Percentiles rank a stretch among this genome's conserved stretches.
Evolutionary conservation across 2,329 filamentous ascomycete species (phyloP).

Genomic region (Colletotrichum siamense): DNA sequence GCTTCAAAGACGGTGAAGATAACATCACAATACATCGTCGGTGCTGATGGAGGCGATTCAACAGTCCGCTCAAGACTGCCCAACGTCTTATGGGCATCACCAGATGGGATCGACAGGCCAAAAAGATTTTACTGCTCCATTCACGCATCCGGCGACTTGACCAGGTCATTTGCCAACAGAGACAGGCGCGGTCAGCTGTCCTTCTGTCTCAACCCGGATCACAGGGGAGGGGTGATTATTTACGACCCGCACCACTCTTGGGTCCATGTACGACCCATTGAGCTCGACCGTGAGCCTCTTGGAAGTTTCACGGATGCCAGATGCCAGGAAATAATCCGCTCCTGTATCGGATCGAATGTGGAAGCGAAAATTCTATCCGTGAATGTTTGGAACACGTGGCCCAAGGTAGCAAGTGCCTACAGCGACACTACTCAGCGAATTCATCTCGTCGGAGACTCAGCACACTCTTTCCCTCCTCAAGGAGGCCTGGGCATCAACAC

Average conservation of each 20-base stretch:
- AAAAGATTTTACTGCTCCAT: background rate
- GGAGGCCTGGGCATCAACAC: background rate
- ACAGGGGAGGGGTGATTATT: background rate
- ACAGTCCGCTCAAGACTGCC: background rate
- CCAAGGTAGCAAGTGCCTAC: background rate
- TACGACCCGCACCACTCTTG: background rate
- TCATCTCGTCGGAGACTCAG: background rate
- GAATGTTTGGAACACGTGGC: background rate
- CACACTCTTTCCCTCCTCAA: background rate
- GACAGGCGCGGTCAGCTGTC: background rate
- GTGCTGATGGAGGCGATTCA: background rate
- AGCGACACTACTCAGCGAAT: background rate
- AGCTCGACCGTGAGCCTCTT: background rate
- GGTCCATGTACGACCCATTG: background rate
- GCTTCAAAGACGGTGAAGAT: background rate
- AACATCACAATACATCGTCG: background rate
- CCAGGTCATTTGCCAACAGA: background rate
- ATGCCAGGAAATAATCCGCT: background rate
- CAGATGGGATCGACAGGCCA: background rate
- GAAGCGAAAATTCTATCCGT: background rate
- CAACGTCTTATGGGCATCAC: background rate
- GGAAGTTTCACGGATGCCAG: background rate
- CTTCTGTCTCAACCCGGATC: background rate
- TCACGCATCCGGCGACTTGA: background rate
- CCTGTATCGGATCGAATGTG: background rate